These are phyloP conservation scores for Calonectria naviculata DNA, from an alignment of 2,329 filamentous ascomycete genomes.

Conservation along the genomic window DNA sequence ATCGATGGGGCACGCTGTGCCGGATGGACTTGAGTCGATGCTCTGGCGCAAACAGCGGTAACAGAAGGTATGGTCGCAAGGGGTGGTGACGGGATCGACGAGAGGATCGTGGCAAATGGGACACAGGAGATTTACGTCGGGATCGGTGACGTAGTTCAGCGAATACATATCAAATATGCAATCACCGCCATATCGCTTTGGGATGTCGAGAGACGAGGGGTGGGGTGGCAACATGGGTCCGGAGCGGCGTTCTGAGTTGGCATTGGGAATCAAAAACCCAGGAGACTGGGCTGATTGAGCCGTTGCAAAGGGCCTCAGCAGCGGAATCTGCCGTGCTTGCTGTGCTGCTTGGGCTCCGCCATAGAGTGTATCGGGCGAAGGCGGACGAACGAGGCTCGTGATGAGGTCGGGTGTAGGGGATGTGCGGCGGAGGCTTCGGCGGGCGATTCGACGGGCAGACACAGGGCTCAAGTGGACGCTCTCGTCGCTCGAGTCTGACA, in stretches of 20 bases:
- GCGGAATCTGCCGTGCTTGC: slow-evolving; percentile 32
- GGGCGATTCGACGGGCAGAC: slow-evolving; percentile 49
- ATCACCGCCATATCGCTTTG: slow-evolving; percentile 49
- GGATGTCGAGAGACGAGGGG: slow-evolving; percentile 52
- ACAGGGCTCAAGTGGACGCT: slow-evolving; percentile 47
- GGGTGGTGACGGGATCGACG: slow-evolving; percentile 69
- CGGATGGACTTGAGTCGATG: slow-evolving; percentile 52
- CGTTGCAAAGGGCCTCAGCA: slow-evolving; percentile 17
- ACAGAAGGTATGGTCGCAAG: slow-evolving; percentile 75
- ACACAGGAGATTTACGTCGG: slow-evolving; percentile 61
- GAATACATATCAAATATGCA: slow-evolving; percentile 58
- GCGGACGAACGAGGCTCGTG: slow-evolving; percentile 51
- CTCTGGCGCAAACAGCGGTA: slow-evolving; percentile 63
- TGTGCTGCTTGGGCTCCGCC: slow-evolving; percentile 40
- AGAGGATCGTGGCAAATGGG: slow-evolving; percentile 71
- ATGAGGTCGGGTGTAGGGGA: slow-evolving; percentile 53
- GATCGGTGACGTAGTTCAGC: slow-evolving; percentile 55
- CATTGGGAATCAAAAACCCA: slow-evolving; percentile 33
- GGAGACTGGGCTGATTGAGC: slow-evolving; percentile 26
- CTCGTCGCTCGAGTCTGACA: slow-evolving; percentile 51
- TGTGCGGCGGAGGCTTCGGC: slow-evolving; percentile 47
- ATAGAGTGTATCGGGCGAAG: slow-evolving; percentile 50
- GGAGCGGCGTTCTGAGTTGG: slow-evolving; percentile 43
- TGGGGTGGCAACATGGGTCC: slow-evolving; percentile 50
- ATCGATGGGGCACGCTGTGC: slow-evolving; percentile 67